Base-by-base conservation (phyloP, 768 basidiomycete species). In the Filobasidium floriforme region DNA sequence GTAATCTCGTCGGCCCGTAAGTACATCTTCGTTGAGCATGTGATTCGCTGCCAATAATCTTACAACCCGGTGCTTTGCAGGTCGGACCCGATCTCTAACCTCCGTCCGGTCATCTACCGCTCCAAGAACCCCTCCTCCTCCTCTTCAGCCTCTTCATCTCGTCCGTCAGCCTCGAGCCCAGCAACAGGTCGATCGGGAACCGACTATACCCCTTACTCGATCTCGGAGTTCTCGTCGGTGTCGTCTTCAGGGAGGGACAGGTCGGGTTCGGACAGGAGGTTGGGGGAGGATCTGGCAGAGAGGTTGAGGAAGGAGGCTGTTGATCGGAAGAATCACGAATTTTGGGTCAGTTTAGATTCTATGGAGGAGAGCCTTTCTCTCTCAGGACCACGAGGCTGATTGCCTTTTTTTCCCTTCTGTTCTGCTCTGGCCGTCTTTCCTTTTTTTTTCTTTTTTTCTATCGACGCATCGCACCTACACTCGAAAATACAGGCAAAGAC, bases 321-420 rank as follows among this genome's bases (percentile, higher is more conserved):
- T 18, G 64, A 65, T 60, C 43, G 57, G 64, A 60, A 60, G 59
- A 65, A 65, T 22, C 64, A 65, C 41, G 64, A 65, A 7, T 65
- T 65, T 49, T 65, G 64, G 64, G 64, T 65, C 28, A 49, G 64
- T 60, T n/a, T 32, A 24, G n/a, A n/a, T n/a, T n/a, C n/a, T n/a
- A n/a, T n/a, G n/a, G n/a, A n/a, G n/a, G n/a, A n/a, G n/a, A n/a
- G n/a, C n/a, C n/a, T n/a, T n/a, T n/a, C n/a, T n/a, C n/a, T n/a
- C n/a, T n/a, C n/a, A n/a, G n/a, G n/a, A n/a, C n/a, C n/a, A n/a
- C n/a, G n/a, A n/a, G n/a, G n/a, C n/a, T n/a, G n/a, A n/a, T n/a
- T n/a, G n/a, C n/a, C n/a, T n/a, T n/a, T n/a, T n/a, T n/a, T n/a
- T n/a, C n/a, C n/a, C n/a, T n/a, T n/a, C n/a, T n/a, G n/a, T n/a